These are phyloP conservation scores for Penicillium ochrochloron DNA, from an alignment of 495 filamentous ascomycete species.

Conservation along the genomic window DNA sequence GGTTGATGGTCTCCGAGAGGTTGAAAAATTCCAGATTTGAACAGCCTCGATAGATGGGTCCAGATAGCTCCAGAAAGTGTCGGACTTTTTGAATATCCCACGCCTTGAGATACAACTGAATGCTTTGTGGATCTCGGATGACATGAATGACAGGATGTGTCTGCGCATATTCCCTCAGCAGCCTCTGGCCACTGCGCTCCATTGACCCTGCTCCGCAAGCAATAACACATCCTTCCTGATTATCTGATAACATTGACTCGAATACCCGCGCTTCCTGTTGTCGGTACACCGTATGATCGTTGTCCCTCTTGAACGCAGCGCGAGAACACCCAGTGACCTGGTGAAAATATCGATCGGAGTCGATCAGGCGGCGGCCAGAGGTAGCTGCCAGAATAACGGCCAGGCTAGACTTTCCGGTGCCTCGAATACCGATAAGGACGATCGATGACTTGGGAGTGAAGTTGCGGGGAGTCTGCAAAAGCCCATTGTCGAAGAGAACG, in stretches of 20 bases:
- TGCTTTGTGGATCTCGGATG: constrained; percentile 66
- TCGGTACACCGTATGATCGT: constrained; percentile 64
- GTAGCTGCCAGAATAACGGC: constrained; percentile 77
- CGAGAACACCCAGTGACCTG: constrained; percentile 66
- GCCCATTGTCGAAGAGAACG: constrained; percentile 33
- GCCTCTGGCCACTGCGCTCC: constrained; percentile 46
- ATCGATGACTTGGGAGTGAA: constrained; percentile 71
- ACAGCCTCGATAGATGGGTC: constrained; percentile 60
- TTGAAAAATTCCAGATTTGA: constrained; percentile 84
- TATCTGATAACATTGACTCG: constrained; percentile 62
- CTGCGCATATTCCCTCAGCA: constrained; percentile 52
- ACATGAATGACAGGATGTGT: constrained; percentile 75
- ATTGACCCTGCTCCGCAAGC: constrained; percentile 65
- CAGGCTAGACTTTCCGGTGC: constrained; percentile 76
- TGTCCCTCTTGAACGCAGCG: constrained; percentile 61
- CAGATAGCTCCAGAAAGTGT: constrained; percentile 58
- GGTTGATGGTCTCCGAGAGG: constrained; percentile 42
- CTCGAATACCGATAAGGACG: constrained; percentile 74
- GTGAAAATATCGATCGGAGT: constrained; percentile 72
- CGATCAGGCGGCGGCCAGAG: constrained; percentile 70
- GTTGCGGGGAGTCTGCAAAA: constrained; percentile 35
- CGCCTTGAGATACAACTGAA: constrained; percentile 63
- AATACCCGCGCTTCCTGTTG: constrained; percentile 65
- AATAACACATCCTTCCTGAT: constrained; percentile 71
- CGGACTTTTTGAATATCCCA: constrained; percentile 58